phyloP scores from a whole-genome alignment of 176 grass and related monocot species.

The Otatea glauca region DNA sequence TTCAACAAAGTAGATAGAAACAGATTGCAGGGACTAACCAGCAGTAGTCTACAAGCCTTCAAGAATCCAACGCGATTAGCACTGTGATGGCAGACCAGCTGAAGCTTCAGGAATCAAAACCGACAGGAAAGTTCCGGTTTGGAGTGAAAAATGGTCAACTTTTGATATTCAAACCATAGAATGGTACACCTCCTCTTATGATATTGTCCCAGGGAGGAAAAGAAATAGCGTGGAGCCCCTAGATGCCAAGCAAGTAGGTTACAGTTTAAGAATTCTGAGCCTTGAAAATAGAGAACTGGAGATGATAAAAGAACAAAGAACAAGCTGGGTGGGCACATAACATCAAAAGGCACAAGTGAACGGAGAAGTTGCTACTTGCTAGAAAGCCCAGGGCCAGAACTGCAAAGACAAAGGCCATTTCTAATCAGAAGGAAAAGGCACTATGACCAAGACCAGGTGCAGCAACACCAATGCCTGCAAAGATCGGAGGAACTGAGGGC shows the following conservation, averaged over 20 bases:
- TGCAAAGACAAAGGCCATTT: slow-evolving; percentile 3
- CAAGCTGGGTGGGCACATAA: not conserved
- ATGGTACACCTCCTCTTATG: slow-evolving; percentile 26
- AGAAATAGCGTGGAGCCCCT: not conserved
- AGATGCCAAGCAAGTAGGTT: not conserved
- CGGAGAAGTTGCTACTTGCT: not conserved
- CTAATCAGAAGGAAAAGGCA: not conserved
- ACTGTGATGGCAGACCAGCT: not conserved
- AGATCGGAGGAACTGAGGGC: not conserved
- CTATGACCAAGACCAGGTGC: slow-evolving; percentile 1
- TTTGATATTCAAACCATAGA: slow-evolving; percentile 35
- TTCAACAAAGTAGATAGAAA: not conserved
- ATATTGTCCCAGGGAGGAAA: slow-evolving; percentile 29
- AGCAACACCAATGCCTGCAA: not conserved
- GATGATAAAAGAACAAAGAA: not conserved
- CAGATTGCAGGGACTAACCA: not conserved
- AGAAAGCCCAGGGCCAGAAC: slow-evolving; percentile 23
- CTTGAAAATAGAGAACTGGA: not conserved
- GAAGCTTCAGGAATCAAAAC: slow-evolving; percentile 39
- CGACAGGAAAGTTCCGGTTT: slow-evolving; percentile 23
- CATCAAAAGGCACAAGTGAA: slow-evolving; percentile 61
- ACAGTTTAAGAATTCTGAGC: not conserved
- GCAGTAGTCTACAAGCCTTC: slow-evolving; percentile 22
- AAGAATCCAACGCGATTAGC: slow-evolving; percentile 14
- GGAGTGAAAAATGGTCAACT: slow-evolving; percentile 36